Conservation (phyloP, 1,284 basidiomycete genomes). For the Rhodotorula sp. region DNA sequence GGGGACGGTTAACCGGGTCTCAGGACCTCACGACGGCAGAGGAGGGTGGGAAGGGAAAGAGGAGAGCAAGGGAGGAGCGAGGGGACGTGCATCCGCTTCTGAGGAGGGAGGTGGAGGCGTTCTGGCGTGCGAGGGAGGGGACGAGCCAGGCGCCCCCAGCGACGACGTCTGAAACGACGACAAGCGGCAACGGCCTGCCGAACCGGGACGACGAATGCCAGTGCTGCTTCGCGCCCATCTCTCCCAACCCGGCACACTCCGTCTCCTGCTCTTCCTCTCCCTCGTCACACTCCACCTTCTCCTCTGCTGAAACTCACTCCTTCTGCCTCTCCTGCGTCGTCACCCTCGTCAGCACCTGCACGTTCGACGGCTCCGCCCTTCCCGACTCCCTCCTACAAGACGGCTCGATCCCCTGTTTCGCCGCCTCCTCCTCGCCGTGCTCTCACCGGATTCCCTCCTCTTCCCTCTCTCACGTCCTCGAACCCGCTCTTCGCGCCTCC, state of each 20-base stretch:
- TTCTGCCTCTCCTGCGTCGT: conserved; percentile 20
- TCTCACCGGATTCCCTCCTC: too few relatives aligned
- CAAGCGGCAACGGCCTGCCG: not conserved
- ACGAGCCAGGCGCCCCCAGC: not conserved
- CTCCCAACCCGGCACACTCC: not conserved
- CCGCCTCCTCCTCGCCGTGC: not conserved
- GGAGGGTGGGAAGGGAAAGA: not conserved
- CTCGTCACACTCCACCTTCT: too few relatives aligned
- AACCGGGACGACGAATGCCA: conserved; percentile 3
- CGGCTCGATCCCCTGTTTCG: conserved; percentile 5
- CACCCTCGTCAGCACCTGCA: conserved; percentile 6
- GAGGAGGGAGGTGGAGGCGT: conserved; percentile 1
- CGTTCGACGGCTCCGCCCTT: conserved; percentile 4
- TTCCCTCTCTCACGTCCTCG: too few relatives aligned
- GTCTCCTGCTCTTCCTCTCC: not conserved
- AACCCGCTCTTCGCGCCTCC: too few relatives aligned
- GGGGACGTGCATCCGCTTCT: not conserved
- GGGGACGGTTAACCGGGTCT: not conserved
- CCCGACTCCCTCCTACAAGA: not conserved
- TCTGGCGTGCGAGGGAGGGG: not conserved
- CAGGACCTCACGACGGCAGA: not conserved
- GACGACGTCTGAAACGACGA: not conserved
- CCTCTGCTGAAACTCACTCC: not conserved
- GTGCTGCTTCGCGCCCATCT: conserved; percentile 21
- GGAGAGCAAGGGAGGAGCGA: not conserved